These are phyloP conservation scores for Chrysoporthe puriensis DNA, from an alignment of 2,329 filamentous ascomycete genomes.

Conservation along the genomic window DNA sequence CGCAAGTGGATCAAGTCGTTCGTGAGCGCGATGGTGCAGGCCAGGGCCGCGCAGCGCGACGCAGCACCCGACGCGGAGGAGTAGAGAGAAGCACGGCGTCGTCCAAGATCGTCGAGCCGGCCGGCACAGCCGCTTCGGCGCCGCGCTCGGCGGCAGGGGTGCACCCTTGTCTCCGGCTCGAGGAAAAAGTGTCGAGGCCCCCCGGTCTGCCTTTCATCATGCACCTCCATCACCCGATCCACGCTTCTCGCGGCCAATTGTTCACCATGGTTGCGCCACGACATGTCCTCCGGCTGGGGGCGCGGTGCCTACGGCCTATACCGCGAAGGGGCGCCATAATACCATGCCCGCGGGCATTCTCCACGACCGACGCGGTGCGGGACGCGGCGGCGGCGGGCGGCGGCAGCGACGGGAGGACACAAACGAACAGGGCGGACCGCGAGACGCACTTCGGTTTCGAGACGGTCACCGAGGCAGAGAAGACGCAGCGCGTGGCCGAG, in stretches of 20 bases:
- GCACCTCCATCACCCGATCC: neutral
- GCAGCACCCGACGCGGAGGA: neutral
- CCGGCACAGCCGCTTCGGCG: neutral
- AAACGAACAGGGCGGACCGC: constrained; percentile 45
- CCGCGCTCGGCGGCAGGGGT: constrained; percentile 19
- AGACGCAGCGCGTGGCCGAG: constrained; percentile 71
- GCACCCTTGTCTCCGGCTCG: neutral
- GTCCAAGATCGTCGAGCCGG: neutral
- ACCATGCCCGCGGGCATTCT: constrained; percentile 20
- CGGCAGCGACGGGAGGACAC: neutral
- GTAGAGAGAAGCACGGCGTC: neutral
- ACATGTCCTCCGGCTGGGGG: constrained; percentile 17
- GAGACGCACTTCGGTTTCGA: constrained; percentile 92
- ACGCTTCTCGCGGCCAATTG: neutral
- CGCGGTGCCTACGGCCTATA: constrained; percentile 18
- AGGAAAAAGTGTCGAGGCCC: neutral
- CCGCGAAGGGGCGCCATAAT: constrained; percentile 1
- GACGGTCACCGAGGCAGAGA: constrained; percentile 79
- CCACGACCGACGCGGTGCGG: constrained; percentile 15
- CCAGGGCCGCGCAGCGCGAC: constrained; percentile 30
- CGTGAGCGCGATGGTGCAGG: constrained; percentile 32
- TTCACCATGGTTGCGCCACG: constrained; percentile 22
- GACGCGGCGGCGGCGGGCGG: neutral
- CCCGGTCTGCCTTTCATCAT: constrained; percentile 1
- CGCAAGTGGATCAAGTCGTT: constrained; percentile 33